Conservation (phyloP, 441 rosid genomes). For the Isatis lusitanica region DNA sequence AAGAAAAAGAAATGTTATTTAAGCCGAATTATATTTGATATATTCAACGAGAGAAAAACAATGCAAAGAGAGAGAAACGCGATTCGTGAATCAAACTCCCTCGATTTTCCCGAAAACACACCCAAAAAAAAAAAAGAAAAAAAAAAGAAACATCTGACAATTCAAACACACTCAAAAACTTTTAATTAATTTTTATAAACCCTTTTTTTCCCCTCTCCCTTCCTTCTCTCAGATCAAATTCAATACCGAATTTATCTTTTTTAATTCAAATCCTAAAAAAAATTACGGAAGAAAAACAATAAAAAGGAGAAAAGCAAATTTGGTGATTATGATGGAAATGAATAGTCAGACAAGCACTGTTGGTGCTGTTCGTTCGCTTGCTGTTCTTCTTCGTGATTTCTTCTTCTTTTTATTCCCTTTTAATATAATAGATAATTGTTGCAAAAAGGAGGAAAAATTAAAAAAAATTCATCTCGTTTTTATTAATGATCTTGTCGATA, state of each 20-base stretch:
- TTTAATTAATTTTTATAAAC: not conserved
- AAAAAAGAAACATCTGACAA: slow-evolving; percentile 25
- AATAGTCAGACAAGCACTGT: slow-evolving; percentile 40
- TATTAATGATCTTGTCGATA: slow-evolving; percentile 44
- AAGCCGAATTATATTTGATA: not conserved
- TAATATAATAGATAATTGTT: not conserved
- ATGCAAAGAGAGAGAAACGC: slow-evolving; percentile 26
- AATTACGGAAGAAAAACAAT: not conserved
- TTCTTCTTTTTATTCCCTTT: slow-evolving; percentile 20
- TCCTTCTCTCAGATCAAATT: slow-evolving; percentile 3
- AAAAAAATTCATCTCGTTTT: not conserved
- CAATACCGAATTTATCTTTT: not conserved
- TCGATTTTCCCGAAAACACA: slow-evolving; percentile 35
- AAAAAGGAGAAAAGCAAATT: not conserved
- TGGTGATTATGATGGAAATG: slow-evolving; percentile 31
- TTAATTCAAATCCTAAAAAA: not conserved
- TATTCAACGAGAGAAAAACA: slow-evolving; percentile 21
- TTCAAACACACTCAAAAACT: slow-evolving; percentile 13
- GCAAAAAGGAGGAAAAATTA: not conserved
- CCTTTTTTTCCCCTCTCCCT: not conserved
- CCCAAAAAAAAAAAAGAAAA: not conserved
- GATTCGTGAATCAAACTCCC: slow-evolving; percentile 32
- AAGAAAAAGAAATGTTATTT: not conserved
- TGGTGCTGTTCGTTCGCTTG: slow-evolving; percentile 36
- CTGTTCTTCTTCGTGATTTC: slow-evolving; percentile 36